Percentiles rank a stretch among this genome's conserved stretches.
phyloP scores from a whole-genome alignment of 1,284 basidiomycete species.

The Trichosporon ovoides region DNA sequence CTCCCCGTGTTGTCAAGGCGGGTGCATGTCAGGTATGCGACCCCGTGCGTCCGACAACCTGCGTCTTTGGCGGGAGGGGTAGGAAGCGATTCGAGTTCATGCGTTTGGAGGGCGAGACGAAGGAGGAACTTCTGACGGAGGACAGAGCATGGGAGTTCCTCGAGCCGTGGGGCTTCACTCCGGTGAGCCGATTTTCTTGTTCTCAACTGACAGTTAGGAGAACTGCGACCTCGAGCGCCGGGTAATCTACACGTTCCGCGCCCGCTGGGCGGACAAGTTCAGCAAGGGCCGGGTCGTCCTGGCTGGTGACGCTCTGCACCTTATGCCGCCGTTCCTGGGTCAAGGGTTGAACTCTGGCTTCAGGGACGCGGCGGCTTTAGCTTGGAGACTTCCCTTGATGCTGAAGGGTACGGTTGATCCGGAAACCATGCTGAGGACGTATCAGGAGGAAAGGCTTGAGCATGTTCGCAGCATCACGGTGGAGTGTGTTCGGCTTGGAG shows the following conservation, averaged over 20 bases:
- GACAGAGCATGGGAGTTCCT: conserved; percentile 17
- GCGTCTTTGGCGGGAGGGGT: conserved; percentile 17
- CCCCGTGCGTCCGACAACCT: conserved; percentile 21
- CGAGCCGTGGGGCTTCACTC: conserved; percentile 15
- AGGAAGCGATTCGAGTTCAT: conserved; percentile 25
- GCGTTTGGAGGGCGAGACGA: conserved; percentile 17
- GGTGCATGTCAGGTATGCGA: conserved; percentile 22
- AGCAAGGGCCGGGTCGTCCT: conserved; percentile 17
- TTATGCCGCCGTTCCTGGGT: conserved; percentile 28
- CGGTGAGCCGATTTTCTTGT: not conserved
- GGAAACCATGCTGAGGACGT: conserved; percentile 13
- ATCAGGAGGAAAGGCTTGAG: conserved; percentile 17
- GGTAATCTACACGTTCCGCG: conserved; percentile 24
- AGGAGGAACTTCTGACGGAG: conserved; percentile 13
- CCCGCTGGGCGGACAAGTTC: conserved; percentile 24
- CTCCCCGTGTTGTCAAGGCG: not conserved
- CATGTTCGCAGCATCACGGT: conserved; percentile 16
- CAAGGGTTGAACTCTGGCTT: conserved; percentile 28
- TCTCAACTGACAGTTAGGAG: no score
- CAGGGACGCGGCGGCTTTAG: conserved; percentile 22
- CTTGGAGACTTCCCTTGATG: conserved; percentile 21
- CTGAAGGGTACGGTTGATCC: conserved; percentile 10
- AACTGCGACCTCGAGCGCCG: no score
- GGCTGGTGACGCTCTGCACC: conserved; percentile 22
- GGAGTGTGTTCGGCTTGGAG: conserved; percentile 18